Evolutionary conservation across 1,139 yeast genomes (phyloP), one percentile per base, ranked within the genome.

Genomic region (Debaryomycetaceae sp.): DNA sequence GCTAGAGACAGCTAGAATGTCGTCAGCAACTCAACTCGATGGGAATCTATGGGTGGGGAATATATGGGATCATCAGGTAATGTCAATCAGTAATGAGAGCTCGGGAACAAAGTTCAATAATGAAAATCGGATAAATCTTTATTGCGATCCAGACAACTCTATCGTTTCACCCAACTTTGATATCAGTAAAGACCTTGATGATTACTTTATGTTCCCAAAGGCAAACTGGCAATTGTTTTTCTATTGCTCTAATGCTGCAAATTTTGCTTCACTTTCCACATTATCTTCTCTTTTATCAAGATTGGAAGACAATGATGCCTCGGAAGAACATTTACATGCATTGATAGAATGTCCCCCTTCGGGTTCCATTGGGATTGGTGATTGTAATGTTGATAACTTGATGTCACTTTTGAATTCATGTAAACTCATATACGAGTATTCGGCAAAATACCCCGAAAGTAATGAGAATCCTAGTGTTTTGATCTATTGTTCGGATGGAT

Each of bases 401-500:
- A 66, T 79, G 45, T 70, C 81, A 6, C 75, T 87, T 37, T 65
- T 86, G 36, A 85, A 85, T 58, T 66, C 81, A 6, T 85, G 91
- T 63, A 85, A 81, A 53, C 61, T 83, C 44, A 58, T 84, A 5
- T 79, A 80, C 54, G 62, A 70, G 34, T 71, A 66, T 46, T 63
- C 71, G 9, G 59, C 67, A 0, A 56, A 64, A 20, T 64, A 73
- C 36, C 50, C 62, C 1, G 41, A 49, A 8, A 57, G 58, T 13
- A 48, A 57, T 0, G 56, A 55, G 34, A 52, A 51, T 31, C 42
- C 45, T 30, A 46, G 76, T 5, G 59, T 75, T 1, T 62, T 91
- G 49, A 70, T 90, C 13, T 85, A 84, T 59, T 90, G 97, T 59
- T 80, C 87, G 4, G 97, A 91, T 66, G 98, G 98, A 0, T 91